A percentile compares a stretch with the other conserved stretches of the same genome.
phyloP scores from a whole-genome alignment of 1,284 basidiomycete genomes.

The Amylostereum areolatum region DNA sequence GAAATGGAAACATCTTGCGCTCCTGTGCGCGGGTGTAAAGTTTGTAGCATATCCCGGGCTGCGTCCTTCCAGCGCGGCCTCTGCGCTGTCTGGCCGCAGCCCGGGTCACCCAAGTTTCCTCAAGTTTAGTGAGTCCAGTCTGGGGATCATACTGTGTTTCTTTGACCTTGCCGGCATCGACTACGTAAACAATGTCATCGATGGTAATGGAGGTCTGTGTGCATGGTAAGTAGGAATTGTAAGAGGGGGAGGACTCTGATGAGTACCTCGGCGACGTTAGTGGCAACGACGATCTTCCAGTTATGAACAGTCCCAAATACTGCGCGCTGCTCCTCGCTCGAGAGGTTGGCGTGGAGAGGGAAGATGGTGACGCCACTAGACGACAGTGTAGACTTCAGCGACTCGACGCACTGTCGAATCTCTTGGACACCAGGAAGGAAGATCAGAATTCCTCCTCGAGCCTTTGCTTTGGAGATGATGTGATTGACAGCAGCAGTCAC shows the following conservation, averaged over 20 bases:
- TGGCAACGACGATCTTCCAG: conserved; percentile 87
- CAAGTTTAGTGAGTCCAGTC: conserved; percentile 68
- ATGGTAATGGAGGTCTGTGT: conserved; percentile 90
- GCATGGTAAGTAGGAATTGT: neutral
- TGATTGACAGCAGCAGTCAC: conserved; percentile 63
- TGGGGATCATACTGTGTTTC: conserved; percentile 82
- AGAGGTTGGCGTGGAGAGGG: conserved; percentile 88
- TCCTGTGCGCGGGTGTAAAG: conserved; percentile 78
- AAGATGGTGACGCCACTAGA: conserved; percentile 52
- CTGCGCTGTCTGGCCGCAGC: conserved; percentile 83
- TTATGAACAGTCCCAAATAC: conserved; percentile 66
- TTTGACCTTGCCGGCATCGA: conserved; percentile 87
- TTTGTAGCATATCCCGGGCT: conserved; percentile 80
- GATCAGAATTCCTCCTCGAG: conserved; percentile 68
- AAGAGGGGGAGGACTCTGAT: neutral
- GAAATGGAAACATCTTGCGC: conserved; percentile 65
- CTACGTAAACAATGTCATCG: conserved; percentile 82
- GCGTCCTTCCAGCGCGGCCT: conserved; percentile 87
- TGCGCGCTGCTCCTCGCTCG: conserved; percentile 76
- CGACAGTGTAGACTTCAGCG: conserved; percentile 40
- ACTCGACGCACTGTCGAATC: conserved; percentile 77
- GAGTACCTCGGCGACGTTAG: conserved; percentile 80
- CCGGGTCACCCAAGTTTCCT: conserved; percentile 76
- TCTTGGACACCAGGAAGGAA: conserved; percentile 89
- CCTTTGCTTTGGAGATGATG: conserved; percentile 49